Conservation (phyloP, 2,329 filamentous ascomycete species). For the Fusarium camptoceras region DNA sequence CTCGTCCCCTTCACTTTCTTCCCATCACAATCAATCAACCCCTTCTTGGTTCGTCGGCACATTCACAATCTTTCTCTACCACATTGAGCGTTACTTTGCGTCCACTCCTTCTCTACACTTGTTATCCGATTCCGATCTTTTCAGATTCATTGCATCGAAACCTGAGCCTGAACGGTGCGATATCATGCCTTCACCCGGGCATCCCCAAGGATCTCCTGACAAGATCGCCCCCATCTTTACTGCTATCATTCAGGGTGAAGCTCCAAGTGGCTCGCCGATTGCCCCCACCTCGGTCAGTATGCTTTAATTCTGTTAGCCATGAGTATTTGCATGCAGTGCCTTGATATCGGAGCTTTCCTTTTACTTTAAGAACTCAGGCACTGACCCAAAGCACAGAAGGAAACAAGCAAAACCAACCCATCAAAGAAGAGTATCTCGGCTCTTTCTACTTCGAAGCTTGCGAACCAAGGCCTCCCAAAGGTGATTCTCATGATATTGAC, state of each 20-base stretch:
- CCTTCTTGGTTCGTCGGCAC: conserved; percentile 37
- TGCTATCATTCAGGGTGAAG: conserved; percentile 40
- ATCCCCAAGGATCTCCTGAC: conserved; percentile 47
- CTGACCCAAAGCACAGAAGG: conserved; percentile 34
- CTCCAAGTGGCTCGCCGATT: conserved; percentile 28
- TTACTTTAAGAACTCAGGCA: background rate
- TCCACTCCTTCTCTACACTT: conserved; percentile 46
- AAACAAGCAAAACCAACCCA: conserved; percentile 26
- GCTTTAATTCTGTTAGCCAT: conserved; percentile 10
- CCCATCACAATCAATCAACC: conserved; percentile 29
- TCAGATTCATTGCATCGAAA: conserved; percentile 15
- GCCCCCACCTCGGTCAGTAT: conserved; percentile 32
- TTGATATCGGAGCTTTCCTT: background rate
- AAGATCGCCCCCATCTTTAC: conserved; percentile 32
- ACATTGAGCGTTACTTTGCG: conserved; percentile 45
- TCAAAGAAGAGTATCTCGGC: conserved; percentile 60
- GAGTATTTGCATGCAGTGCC: background rate
- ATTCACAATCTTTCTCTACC: conserved; percentile 47
- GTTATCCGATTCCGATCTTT: conserved; percentile 20
- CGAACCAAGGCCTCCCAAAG: conserved; percentile 66
- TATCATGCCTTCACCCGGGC: conserved; percentile 50
- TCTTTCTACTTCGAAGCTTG: conserved; percentile 65
- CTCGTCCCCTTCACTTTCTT: conserved; percentile 11
- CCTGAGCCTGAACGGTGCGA: conserved; percentile 4
- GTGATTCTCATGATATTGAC: conserved; percentile 50